Conservation (phyloP, 179 eudicot species). For the Nepenthes alata region DNA sequence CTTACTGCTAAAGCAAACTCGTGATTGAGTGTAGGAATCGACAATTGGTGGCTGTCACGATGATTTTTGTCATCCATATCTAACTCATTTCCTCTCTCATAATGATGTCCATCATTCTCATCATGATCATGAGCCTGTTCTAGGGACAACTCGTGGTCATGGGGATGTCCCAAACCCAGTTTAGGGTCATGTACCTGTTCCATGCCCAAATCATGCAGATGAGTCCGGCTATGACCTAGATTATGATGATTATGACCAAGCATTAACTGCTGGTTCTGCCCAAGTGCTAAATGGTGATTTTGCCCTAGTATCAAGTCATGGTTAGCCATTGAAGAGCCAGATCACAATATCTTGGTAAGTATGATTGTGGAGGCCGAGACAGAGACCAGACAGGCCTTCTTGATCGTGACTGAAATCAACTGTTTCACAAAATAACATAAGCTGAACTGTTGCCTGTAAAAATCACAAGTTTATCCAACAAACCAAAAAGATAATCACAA, state of each 20-base stretch:
- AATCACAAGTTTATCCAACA: neutral
- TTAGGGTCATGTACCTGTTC: constrained; percentile 23
- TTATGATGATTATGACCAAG: constrained; percentile 25
- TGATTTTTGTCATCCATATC: constrained; percentile 24
- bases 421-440: neutral
- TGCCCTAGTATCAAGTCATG: constrained; percentile 42
- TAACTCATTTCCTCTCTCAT: constrained; percentile 28
- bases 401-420: neutral
- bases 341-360: neutral
- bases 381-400: neutral
- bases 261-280: constrained; percentile 24
- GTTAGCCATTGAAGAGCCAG: constrained; percentile 31
- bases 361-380: neutral
- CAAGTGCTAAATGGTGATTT: constrained; percentile 17
- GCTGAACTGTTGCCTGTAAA: neutral
- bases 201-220: constrained; percentile 22
- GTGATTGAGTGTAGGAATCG: constrained; percentile 11
- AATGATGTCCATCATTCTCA: constrained; percentile 21
- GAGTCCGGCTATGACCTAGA: constrained; percentile 20
- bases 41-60: constrained; percentile 23
- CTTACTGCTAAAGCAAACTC: constrained; percentile 30
- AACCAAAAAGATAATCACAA: neutral
- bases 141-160: constrained; percentile 14
- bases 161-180: constrained; percentile 19
- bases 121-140: constrained; percentile 27